phyloP scores from a whole-genome alignment of 148 eudicot species.

The Amaranthus cruentus region DNA sequence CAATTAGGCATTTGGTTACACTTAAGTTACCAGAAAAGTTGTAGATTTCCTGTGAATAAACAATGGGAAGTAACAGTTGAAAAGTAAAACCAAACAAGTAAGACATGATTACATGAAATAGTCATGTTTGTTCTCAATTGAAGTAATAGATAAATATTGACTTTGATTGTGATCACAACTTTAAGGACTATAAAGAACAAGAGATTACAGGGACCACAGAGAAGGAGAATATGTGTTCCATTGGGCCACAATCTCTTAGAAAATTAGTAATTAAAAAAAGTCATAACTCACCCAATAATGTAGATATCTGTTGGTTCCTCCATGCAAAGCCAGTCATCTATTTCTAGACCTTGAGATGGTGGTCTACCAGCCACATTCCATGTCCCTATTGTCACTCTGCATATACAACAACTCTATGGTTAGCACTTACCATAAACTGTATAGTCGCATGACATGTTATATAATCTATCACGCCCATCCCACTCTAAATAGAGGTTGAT shows the following conservation, averaged over 20 bases:
- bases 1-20: no score
- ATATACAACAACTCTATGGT: background rate
- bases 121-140: background rate
- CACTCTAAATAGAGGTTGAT: no score
- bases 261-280: background rate
- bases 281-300: conserved; percentile 63
- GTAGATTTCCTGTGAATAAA: no score
- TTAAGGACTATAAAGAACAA: background rate
- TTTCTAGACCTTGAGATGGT: conserved; percentile 60
- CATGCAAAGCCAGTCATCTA: conserved; percentile 84
- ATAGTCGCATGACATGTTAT: no score
- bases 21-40: no score
- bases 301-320: conserved; percentile 82
- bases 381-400: conserved; percentile 68
- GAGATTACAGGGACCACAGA: background rate
- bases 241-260: background rate
- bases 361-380: conserved; percentile 93
- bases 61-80: no score
- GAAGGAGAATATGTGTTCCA: background rate
- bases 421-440: no score
- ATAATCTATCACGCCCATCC: no score
- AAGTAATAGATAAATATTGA: background rate
- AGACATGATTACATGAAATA: no score
- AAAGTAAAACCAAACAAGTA: no score
- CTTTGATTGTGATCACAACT: background rate